Evolutionary conservation across 257 asterid genomes (phyloP).

Genomic region (Ophiorrhiza pumila): DNA sequence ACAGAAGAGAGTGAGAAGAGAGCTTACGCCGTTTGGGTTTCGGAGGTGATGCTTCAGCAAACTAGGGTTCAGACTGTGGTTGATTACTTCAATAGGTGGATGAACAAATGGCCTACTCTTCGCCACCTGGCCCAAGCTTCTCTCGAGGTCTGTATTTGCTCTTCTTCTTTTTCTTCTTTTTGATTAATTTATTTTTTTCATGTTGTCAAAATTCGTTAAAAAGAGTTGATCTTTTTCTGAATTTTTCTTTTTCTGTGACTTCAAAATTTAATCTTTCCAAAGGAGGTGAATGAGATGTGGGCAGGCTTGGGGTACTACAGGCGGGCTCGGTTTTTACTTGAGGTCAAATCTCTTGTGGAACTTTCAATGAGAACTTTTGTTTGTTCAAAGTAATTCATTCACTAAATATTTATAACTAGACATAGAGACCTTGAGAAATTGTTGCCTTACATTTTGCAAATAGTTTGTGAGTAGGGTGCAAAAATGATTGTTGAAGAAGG

Average conservation of each 20-base stretch:
- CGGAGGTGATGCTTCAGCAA: constrained; percentile 98
- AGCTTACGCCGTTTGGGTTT: constrained; percentile 97
- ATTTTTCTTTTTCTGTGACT: neutral
- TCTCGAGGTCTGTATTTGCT: constrained; percentile 49
- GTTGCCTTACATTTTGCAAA: constrained; percentile 7
- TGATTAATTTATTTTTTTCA: neutral
- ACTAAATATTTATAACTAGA: neutral
- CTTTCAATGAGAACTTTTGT: neutral
- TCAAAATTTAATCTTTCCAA: constrained; percentile 23
- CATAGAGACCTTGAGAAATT: neutral
- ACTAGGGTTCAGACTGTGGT: constrained; percentile 94
- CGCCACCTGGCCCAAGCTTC: constrained; percentile 78
- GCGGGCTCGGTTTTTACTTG: constrained; percentile 79
- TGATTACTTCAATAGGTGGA: constrained; percentile 85
- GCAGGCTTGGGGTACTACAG: constrained; percentile 96
- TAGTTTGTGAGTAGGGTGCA: constrained; percentile 62
- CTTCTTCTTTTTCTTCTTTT: neutral
- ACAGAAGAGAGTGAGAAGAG: constrained; percentile 42
- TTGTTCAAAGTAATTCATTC: neutral
- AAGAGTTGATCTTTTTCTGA: neutral
- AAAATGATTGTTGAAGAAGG: constrained; percentile 81
- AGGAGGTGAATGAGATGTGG: constrained; percentile 99
- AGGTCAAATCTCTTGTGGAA: constrained; percentile 38
- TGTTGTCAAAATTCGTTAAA: neutral
- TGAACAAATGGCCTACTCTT: constrained; percentile 90